These are phyloP conservation scores for Malania oleifera DNA, from an alignment of 164 flowering plant genomes.

Conservation along the genomic window DNA sequence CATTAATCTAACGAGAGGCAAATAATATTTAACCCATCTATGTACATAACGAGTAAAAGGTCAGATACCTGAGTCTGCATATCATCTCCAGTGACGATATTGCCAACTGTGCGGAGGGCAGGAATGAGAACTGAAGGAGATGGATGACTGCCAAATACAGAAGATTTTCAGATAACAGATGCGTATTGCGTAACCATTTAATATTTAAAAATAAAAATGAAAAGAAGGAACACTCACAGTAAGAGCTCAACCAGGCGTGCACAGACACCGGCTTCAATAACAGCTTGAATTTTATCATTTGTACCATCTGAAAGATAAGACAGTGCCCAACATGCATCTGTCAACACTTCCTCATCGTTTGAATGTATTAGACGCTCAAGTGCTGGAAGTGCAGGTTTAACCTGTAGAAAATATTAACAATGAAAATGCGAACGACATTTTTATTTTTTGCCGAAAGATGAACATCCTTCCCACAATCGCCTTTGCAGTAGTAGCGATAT, in stretches of 20 bases:
- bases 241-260: constrained; percentile 42
- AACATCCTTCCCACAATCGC: no score
- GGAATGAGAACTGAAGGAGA: constrained; percentile 48
- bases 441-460: no score
- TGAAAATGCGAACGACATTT: no score
- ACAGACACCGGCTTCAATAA: constrained; percentile 44
- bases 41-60: background rate
- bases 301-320: constrained; percentile 59
- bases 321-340: constrained; percentile 56
- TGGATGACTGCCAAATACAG: constrained; percentile 26
- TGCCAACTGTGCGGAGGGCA: constrained; percentile 48
- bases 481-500: no score
- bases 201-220: background rate
- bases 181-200: background rate
- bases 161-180: background rate
- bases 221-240: constrained; percentile 25
- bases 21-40: background rate
- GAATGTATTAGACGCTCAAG: constrained; percentile 42
- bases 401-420: constrained; percentile 19
- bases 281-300: constrained; percentile 59
- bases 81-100: constrained; percentile 54
- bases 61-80: constrained; percentile 40
- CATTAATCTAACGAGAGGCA: no score
- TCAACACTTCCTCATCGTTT: constrained; percentile 46
- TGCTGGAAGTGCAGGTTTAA: constrained; percentile 47